Base-by-base conservation (phyloP, 2,329 filamentous ascomycete species). In the Claviceps sorghi region DNA sequence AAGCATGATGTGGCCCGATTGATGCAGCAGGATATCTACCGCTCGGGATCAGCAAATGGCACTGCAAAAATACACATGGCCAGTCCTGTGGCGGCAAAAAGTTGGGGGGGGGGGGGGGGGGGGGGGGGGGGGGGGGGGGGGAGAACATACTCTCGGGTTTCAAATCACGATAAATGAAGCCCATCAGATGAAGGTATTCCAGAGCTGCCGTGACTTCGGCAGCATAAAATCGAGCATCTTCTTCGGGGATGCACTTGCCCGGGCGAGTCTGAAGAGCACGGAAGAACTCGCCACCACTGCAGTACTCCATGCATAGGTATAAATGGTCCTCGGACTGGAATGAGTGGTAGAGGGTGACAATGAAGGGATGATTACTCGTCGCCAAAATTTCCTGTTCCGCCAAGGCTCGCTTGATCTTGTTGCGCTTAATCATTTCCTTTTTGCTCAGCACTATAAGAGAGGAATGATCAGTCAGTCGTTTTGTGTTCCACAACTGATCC, bases 291-390 rank as follows among this genome's bases (percentile, higher is more conserved):
- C 93, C 93, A 58, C 93, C 93, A 61, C 90, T 97, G 75, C 93
- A 98, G 67, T 98, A 98, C 69, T 98, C 93, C 93, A 98, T 98
- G 68, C 93, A 98, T n/a, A 98, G 78, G 65, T 98, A 98, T 43
- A 98, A 78, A 69, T 97, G 90, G 59, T 98, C 93, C 67, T 98
- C 93, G 1, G 93, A 98, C 69, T 98, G 93, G 76, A 98, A 98
- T 0, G 91, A 97, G 71, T 98, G 93, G 67, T 97, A 98, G 2
- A 98, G 76, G 0, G 93, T 98, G 57, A 98, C 93, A 65, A 98
- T 98, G 68, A 98, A 98, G 0, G 93, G 93, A 63, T 98, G 93
- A 62, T 98, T 98, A 75, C 91, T 97, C 43, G 93, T 98, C 9
- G 93, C 93, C 51, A 98, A 75, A 58, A 98, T 98, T 69, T 98